These are phyloP conservation scores for Debaryomycetaceae sp. DNA, from an alignment of 1,139 yeast genomes.

Conservation along the genomic window DNA sequence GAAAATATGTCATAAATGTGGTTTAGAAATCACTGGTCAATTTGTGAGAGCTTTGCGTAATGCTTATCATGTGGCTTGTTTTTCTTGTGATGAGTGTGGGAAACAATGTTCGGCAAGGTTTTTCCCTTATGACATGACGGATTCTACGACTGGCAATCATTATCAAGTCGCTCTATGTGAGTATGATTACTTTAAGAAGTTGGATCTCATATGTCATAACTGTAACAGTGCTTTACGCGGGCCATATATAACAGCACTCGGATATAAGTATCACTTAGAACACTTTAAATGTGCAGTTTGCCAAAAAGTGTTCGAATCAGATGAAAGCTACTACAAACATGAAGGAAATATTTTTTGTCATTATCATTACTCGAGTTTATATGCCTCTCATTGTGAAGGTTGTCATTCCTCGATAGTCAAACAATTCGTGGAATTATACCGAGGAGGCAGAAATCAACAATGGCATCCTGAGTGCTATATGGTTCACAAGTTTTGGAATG, in stretches of 20 bases:
- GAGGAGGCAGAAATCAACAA: slow-evolving; percentile 93
- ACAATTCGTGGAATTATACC: slow-evolving; percentile 87
- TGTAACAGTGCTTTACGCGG: slow-evolving; percentile 89
- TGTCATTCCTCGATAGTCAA: slow-evolving; percentile 88
- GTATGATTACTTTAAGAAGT: slow-evolving; percentile 82
- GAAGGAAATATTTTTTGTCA: slow-evolving; percentile 83
- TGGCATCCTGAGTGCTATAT: slow-evolving; percentile 99
- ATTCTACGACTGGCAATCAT: slow-evolving; percentile 27
- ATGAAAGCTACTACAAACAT: slow-evolving; percentile 91
- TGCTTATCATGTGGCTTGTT: slow-evolving; percentile 84
- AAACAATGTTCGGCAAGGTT: slow-evolving; percentile 70
- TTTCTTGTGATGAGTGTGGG: slow-evolving; percentile 80
- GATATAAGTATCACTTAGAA: slow-evolving; percentile 88
- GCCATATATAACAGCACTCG: slow-evolving; percentile 90
- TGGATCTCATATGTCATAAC: slow-evolving; percentile 76
- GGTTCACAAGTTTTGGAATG: slow-evolving; percentile 97
- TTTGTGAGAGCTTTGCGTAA: slow-evolving; percentile 80
- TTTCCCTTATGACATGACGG: slow-evolving; percentile 52
- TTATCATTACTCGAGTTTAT: slow-evolving; percentile 79
- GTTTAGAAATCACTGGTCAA: slow-evolving; percentile 67
- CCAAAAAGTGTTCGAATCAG: slow-evolving; percentile 81
- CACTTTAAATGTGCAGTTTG: slow-evolving; percentile 93
- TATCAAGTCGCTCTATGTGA: slow-evolving; percentile 81
- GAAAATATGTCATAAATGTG: slow-evolving; percentile 60
- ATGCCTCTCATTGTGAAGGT: slow-evolving; percentile 91